A percentile compares a stretch with the other conserved stretches of the same genome.
Conservation (phyloP, 495 filamentous ascomycete species). For the Talaromyces trachyspermus region DNA sequence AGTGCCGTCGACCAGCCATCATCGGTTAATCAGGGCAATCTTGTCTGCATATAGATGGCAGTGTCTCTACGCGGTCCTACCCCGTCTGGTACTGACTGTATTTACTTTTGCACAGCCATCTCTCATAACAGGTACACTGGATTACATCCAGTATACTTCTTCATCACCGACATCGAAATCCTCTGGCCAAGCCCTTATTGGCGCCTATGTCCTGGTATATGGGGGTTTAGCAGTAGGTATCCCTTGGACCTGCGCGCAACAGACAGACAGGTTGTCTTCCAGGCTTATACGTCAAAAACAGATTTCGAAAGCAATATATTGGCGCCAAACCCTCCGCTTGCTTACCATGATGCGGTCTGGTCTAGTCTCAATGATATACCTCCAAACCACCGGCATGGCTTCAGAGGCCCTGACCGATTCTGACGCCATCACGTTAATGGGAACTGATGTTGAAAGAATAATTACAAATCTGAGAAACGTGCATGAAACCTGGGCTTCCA, state of each 20-base stretch:
- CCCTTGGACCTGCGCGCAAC: constrained; percentile 32
- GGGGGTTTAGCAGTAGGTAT: constrained; percentile 42
- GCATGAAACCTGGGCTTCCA: constrained; percentile 48
- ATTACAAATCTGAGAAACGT: constrained; percentile 26
- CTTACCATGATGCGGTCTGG: constrained; percentile 54
- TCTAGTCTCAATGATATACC: constrained; percentile 50
- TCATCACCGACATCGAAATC: constrained; percentile 31
- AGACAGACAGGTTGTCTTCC: constrained; percentile 12
- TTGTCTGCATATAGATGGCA: constrained; percentile 40
- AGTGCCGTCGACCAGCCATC: not conserved
- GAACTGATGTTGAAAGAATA: constrained; percentile 46
- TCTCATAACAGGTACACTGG: constrained; percentile 46
- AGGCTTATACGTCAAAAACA: constrained; percentile 5
- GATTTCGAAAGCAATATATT: constrained; percentile 33
- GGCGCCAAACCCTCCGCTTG: constrained; percentile 47
- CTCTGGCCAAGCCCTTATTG: constrained; percentile 46
- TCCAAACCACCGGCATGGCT: constrained; percentile 33
- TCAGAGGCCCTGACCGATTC: constrained; percentile 39
- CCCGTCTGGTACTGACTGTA: constrained; percentile 45
- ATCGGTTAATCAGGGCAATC: constrained; percentile 38
- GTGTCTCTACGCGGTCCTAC: constrained; percentile 40
- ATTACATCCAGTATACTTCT: constrained; percentile 37
- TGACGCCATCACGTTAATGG: constrained; percentile 47
- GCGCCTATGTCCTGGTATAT: constrained; percentile 42
- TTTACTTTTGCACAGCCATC: constrained; percentile 60